Conservation (phyloP, 1,284 basidiomycete species). For the Melampsora americana region DNA sequence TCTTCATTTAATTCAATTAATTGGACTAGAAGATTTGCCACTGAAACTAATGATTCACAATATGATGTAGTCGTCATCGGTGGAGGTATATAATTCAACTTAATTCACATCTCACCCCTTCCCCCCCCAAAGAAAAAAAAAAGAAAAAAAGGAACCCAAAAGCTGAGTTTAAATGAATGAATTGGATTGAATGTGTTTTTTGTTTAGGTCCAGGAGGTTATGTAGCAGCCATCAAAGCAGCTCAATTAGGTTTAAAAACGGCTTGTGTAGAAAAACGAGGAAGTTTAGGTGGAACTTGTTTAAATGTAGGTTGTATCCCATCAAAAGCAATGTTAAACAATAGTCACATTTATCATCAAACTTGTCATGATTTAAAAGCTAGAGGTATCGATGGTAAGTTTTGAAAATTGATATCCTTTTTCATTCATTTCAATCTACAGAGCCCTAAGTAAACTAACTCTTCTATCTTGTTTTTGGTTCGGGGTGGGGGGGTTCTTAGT, state of each 20-base stretch:
- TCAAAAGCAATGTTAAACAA: constrained; percentile 89
- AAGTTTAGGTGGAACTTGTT: constrained; percentile 89
- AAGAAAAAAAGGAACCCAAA: neutral
- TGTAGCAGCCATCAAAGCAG: constrained; percentile 96
- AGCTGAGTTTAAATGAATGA: too few relatives aligned
- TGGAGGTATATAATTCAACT: constrained; percentile 78
- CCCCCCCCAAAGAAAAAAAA: neutral
- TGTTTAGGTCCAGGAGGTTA: constrained; percentile 85
- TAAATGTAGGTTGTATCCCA: constrained; percentile 97
- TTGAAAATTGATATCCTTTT: too few relatives aligned
- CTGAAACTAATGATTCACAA: constrained; percentile 58
- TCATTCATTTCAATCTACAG: too few relatives aligned
- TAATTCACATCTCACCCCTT: too few relatives aligned
- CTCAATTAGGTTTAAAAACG: constrained; percentile 90
- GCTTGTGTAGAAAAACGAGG: constrained; percentile 97
- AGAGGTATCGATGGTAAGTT: constrained; percentile 82
- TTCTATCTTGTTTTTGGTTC: too few relatives aligned
- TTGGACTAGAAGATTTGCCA: constrained; percentile 15
- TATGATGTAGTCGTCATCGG: constrained; percentile 91
- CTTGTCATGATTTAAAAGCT: constrained; percentile 79
- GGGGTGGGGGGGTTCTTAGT: constrained; percentile 57
- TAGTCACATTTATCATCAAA: constrained; percentile 94
- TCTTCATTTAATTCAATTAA: neutral
- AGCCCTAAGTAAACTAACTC: neutral
- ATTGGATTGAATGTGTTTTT: too few relatives aligned